Evolutionary conservation across 208 protist species (phyloP), one percentile per base, ranked within the genome.

Genomic region (Leishmania tropica): DNA sequence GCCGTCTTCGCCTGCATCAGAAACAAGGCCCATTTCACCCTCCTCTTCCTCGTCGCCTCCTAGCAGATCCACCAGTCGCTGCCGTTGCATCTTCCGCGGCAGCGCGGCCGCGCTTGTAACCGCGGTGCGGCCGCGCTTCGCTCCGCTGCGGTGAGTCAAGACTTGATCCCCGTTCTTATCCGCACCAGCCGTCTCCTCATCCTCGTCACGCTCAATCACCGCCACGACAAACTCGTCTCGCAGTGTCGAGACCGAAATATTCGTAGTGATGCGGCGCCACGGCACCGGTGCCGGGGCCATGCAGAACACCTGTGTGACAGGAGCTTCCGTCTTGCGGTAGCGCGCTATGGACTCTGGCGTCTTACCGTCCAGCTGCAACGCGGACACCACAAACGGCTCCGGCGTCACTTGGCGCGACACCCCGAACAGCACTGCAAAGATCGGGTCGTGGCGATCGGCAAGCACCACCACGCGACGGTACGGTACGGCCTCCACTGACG

Each of bases 381-480:
- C 40, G 21, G 74, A 64, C 74, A 75, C 79, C 35, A 84, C 78
- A 51, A 58, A 82, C 11, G 68, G 83, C 67, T 86, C 83, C 8
- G 83, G 78, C 28, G 58, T 81, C 64, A 73, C 58, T 19, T 62
- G 51, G 21, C 75, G 81, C 31, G 58, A 21, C 35, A 88, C 75
- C 2, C 83, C 88, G 31, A 87, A 80, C 24, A 88, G 21, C 48
- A 92, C 78, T 17, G 73, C 85, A 85, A 95, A 93, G 35, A 80
- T 71, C 0, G 89, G 90, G 28, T 89, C 89, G 53, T 78, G 56
- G 42, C 87, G 81, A 79, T 95, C 92, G 47, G 88, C 87, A 2
- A 89, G 78, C 40, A 95, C 60, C 21, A 93, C 73, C 5, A 89
- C 90, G 21, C 92, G 88, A 54, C 85, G 78, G 68, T 81, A 76